phyloP scores from a whole-genome alignment of 169 alveolate genomes.

The Plasmodium vinckei region DNA sequence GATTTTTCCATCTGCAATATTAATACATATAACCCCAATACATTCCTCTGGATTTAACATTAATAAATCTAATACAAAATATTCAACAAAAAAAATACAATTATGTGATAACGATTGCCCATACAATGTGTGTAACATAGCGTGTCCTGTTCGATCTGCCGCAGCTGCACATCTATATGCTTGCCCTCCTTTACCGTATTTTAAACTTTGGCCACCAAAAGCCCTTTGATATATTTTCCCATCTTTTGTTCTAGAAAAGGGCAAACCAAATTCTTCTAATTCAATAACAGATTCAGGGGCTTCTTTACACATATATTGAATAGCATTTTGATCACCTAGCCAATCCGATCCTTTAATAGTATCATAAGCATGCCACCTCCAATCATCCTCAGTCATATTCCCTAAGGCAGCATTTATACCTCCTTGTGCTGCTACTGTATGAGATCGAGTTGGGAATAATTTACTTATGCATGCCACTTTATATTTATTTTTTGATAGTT shows the following conservation, averaged over 20 bases:
- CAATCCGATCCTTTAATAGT: slow-evolving; percentile 99
- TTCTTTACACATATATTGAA: slow-evolving; percentile 97
- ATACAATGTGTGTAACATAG: slow-evolving; percentile 97
- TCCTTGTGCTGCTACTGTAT: slow-evolving; percentile 99
- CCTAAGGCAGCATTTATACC: slow-evolving; percentile 95
- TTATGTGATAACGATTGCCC: slow-evolving; percentile 93
- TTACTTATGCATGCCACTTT: slow-evolving; percentile 95
- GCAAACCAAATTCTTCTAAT: slow-evolving; percentile 97
- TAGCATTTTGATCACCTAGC: slow-evolving; percentile 99
- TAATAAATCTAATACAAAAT: slow-evolving; percentile 96
- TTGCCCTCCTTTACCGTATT: slow-evolving; percentile 98
- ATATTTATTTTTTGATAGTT: slow-evolving; percentile 88
- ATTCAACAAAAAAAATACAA: slow-evolving; percentile 97
- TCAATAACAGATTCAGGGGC: slow-evolving; percentile 97
- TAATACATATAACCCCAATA: slow-evolving; percentile 94
- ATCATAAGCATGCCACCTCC: slow-evolving; percentile 99
- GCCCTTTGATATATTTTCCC: slow-evolving; percentile 97
- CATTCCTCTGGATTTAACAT: slow-evolving; percentile 92
- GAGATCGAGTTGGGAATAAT: slow-evolving; percentile 98
- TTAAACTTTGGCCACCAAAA: slow-evolving; percentile 97
- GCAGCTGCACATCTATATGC: slow-evolving; percentile 99
- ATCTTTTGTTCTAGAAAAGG: slow-evolving; percentile 97
- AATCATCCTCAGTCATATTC: slow-evolving; percentile 97
- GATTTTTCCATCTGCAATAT: slow-evolving; percentile 96
- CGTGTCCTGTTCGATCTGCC: slow-evolving; percentile 99